Evolutionary conservation across 2,329 filamentous ascomycete genomes (phyloP).

Genomic region (Cyphellophora attinorum): DNA sequence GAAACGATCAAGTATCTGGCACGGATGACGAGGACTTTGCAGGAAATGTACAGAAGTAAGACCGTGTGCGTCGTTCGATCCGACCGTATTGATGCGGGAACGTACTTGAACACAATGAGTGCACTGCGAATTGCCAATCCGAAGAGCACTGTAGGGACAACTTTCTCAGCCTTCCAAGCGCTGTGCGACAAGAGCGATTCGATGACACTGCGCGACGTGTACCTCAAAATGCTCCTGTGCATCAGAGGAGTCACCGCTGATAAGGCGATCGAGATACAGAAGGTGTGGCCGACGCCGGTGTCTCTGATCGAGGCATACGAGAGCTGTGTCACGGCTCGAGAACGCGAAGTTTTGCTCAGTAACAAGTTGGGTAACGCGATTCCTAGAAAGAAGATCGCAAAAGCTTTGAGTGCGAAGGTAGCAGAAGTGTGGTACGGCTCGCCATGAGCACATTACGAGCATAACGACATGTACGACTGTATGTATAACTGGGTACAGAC

Average conservation of each 20-base stretch:
- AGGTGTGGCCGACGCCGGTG: conserved; percentile 64
- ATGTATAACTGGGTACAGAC: too few species aligned
- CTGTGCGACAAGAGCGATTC: conserved; percentile 66
- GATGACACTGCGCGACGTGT: conserved; percentile 65
- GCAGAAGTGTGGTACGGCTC: conserved; percentile 19
- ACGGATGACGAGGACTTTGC: conserved; percentile 60
- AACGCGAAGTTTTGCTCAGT: conserved; percentile 49
- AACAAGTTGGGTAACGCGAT: conserved; percentile 45
- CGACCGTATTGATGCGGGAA: conserved; percentile 37
- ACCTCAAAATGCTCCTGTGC: conserved; percentile 79
- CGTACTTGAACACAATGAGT: conserved; percentile 56
- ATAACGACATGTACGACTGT: too few species aligned
- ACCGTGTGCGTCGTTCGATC: conserved; percentile 13
- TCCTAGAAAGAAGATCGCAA: conserved; percentile 60
- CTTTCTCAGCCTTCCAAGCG: conserved; percentile 61
- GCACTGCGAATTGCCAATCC: conserved; percentile 36
- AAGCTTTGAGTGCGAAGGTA: conserved; percentile 51
- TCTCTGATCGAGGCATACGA: conserved; percentile 63
- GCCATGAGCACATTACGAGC: too few species aligned
- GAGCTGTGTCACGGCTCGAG: conserved; percentile 30
- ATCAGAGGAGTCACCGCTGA: conserved; percentile 65
- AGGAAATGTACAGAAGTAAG: conserved; percentile 45
- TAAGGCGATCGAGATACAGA: conserved; percentile 70
- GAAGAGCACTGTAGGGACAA: conserved; percentile 55
- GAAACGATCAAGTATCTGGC: conserved; percentile 69